Evolutionary conservation across 2,329 filamentous ascomycete species (phyloP).

Genomic region (Colletotrichum spinosum): DNA sequence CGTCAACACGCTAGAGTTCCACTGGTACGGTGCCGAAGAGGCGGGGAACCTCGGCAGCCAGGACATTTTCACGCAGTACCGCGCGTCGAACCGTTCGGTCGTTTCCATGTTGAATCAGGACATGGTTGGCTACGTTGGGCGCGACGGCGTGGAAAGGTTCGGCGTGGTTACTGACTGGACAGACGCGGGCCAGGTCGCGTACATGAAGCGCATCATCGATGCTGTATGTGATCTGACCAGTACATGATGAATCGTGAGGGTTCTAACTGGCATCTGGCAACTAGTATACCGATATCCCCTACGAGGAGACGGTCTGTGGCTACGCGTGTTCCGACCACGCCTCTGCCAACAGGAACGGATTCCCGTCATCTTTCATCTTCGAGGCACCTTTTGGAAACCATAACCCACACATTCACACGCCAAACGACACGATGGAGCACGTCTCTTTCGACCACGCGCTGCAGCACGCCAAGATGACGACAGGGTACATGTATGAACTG

Average conservation of each 20-base stretch:
- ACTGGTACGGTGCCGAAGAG: slow-evolving; percentile 89
- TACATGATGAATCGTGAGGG: too few species aligned
- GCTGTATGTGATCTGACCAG: slow-evolving; percentile 14
- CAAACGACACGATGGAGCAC: slow-evolving; percentile 77
- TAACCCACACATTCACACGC: slow-evolving; percentile 80
- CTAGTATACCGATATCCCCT: slow-evolving; percentile 52
- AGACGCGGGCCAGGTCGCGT: slow-evolving; percentile 49
- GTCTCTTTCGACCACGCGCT: slow-evolving; percentile 75
- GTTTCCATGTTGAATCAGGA: slow-evolving; percentile 58
- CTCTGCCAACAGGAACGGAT: slow-evolving; percentile 74
- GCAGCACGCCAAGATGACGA: slow-evolving; percentile 68
- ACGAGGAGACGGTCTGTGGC: slow-evolving; percentile 62
- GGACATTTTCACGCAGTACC: slow-evolving; percentile 54
- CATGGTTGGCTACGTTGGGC: slow-evolving; percentile 54
- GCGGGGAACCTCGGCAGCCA: slow-evolving; percentile 82
- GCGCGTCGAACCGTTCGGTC: slow-evolving; percentile 46
- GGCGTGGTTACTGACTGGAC: slow-evolving; percentile 56
- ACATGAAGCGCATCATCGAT: slow-evolving; percentile 51
- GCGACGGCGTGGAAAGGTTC: slow-evolving; percentile 46
- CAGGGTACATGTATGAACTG: slow-evolving; percentile 61
- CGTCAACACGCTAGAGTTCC: slow-evolving; percentile 83
- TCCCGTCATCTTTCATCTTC: slow-evolving; percentile 73
- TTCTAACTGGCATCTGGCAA: too few species aligned
- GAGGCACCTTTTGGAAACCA: slow-evolving; percentile 69
- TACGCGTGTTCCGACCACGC: slow-evolving; percentile 77